Evolutionary conservation across 345 rosid genomes (phyloP), one percentile per base, ranked within the genome.

Genomic region (Erysimum cheiranthoides): DNA sequence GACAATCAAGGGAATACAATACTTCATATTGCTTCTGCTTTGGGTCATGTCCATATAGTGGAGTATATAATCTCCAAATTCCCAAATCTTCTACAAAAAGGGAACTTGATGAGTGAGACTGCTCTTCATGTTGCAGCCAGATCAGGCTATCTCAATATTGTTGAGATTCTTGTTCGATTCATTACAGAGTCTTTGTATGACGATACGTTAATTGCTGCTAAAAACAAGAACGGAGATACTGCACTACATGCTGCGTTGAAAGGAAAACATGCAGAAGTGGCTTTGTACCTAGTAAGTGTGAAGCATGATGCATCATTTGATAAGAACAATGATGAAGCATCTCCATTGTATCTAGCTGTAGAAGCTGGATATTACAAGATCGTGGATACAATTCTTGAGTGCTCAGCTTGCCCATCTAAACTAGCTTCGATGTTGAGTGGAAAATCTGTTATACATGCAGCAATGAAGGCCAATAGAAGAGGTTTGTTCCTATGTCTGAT

Each of bases 111-210:
- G 21, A 34, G 47, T 18, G 72, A 67, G 45, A 51, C 61, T 2
- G 32, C 60, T 51, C 18, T 67, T 10, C 72, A 67, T 67, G 72
- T 67, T 50, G 72, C 72, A 53, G 72, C 72, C 9, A 67, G 13
- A 67, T 6, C 72, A 49, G 46, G 72, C 2, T 18, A 34, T 32
- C 46, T 50, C 34, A 18, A 8, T 51, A 4, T 38, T 27, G 49
- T 67, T 53, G 43, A 32, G 47, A 11, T 10, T 67, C 45, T 67
- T 16, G 18, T 50, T 34, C 8, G n/a, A 8, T 13, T 5, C 25
- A 28, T 3, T 0, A 61, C 5, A 25, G 49, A 39, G 16, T 10
- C 17, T 39, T 61, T 6, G 2, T 10, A 0, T 10, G 1, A 34
- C 2, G 58, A 10, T 4, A 10, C 34, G 3, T 10, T 17, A 4